Conservation (phyloP, 2,329 filamentous ascomycete genomes). For the Metarhizium anisopliae region DNA sequence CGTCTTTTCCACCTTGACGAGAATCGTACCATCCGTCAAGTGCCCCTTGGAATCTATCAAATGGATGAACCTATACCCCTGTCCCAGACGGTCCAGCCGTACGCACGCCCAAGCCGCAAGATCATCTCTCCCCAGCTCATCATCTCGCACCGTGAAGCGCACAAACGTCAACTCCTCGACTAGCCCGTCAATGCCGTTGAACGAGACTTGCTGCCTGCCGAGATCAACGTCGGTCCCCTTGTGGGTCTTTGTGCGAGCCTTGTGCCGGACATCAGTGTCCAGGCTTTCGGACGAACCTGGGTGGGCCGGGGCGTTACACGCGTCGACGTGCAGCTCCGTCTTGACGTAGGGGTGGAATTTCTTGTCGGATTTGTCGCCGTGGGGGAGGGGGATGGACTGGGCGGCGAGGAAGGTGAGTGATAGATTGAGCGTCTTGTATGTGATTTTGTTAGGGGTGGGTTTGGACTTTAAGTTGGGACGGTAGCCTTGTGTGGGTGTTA, state of each 20-base stretch:
- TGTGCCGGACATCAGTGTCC: constrained; percentile 37
- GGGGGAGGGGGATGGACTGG: constrained; percentile 63
- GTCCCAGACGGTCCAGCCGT: constrained; percentile 67
- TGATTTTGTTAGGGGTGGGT: constrained; percentile 22
- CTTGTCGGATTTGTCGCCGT: constrained; percentile 36
- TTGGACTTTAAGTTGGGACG: constrained; percentile 16
- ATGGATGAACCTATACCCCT: constrained; percentile 70
- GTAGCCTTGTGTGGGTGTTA: constrained; percentile 16
- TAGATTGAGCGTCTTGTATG: constrained; percentile 56
- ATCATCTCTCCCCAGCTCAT: constrained; percentile 70
- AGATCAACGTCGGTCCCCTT: constrained; percentile 57
- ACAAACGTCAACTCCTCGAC: constrained; percentile 65
- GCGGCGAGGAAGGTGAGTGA: constrained; percentile 67
- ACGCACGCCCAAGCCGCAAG: constrained; percentile 85
- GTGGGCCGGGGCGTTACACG: constrained; percentile 34
- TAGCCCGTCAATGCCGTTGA: constrained; percentile 45
- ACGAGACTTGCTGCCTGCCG: constrained; percentile 45
- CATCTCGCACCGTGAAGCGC: constrained; percentile 79
- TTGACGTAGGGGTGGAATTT: constrained; percentile 75
- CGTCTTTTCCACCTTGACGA: constrained; percentile 65
- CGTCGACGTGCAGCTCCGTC: constrained; percentile 75
- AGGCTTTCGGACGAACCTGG: constrained; percentile 28
- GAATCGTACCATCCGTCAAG: constrained; percentile 56
- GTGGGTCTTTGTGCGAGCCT: constrained; percentile 49
- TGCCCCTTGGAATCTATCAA: constrained; percentile 62